These are phyloP conservation scores for Aphanomyces invadans DNA, from an alignment of 352 stramenopile genomes.

Conservation along the genomic window DNA sequence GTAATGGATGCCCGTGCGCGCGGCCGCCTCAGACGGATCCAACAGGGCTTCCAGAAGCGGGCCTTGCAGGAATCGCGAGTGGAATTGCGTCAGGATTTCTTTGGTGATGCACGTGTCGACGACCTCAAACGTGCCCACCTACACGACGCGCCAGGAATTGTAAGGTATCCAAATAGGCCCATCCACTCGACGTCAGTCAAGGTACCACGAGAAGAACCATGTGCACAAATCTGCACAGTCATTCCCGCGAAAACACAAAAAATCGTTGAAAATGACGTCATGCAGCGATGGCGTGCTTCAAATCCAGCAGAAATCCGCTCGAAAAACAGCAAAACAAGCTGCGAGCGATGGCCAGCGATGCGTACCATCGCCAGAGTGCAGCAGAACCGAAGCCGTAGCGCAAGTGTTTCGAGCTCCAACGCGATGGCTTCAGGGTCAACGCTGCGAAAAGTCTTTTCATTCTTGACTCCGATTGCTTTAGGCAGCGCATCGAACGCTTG, in stretches of 20 bases:
- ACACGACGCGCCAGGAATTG: not conserved
- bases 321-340: too few species aligned
- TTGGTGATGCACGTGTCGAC: conserved; percentile 58
- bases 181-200: too few species aligned
- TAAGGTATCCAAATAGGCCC: too few species aligned
- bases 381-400: conserved; percentile 70
- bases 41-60: conserved; percentile 58
- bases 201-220: too few species aligned
- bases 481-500: conserved; percentile 69
- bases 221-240: too few species aligned
- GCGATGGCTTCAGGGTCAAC: conserved; percentile 32
- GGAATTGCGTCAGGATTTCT: conserved; percentile 66
- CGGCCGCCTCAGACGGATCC: conserved; percentile 56
- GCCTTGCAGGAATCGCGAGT: conserved; percentile 55
- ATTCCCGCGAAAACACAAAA: too few species aligned
- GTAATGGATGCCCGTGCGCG: conserved; percentile 63
- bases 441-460: conserved; percentile 18
- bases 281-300: too few species aligned
- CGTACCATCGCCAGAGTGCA: conserved; percentile 65
- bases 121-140: conserved; percentile 56
- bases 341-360: too few species aligned
- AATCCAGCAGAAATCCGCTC: too few species aligned
- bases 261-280: too few species aligned
- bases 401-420: conserved; percentile 46
- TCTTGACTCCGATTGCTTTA: conserved; percentile 40